Evolutionary conservation across 2,329 filamentous ascomycete genomes (phyloP).

Genomic region (Dichotomopilus funicola): DNA sequence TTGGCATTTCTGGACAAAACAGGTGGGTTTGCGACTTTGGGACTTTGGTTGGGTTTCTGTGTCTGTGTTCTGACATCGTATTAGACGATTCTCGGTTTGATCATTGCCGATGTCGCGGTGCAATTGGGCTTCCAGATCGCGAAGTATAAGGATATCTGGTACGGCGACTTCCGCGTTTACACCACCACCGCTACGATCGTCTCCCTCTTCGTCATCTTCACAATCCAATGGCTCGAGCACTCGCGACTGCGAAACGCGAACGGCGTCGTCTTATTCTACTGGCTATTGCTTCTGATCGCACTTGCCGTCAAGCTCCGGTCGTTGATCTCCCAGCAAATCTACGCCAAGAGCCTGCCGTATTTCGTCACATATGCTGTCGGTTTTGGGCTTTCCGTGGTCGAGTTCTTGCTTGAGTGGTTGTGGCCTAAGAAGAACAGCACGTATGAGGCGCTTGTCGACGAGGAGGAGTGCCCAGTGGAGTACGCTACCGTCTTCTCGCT

Average conservation of each 20-base stretch:
- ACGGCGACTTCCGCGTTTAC: slow-evolving; percentile 79
- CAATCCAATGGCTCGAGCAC: slow-evolving; percentile 82
- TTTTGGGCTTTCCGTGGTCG: slow-evolving; percentile 60
- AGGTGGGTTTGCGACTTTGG: slow-evolving; percentile 50
- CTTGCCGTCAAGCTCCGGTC: slow-evolving; percentile 80
- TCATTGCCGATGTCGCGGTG: slow-evolving; percentile 61
- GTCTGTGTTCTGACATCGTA: background rate
- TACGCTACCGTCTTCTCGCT: slow-evolving; percentile 92
- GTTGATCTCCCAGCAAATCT: slow-evolving; percentile 69
- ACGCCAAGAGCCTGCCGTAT: slow-evolving; percentile 60
- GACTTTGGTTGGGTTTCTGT: background rate
- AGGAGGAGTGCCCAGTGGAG: slow-evolving; percentile 67
- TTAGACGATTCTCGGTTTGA: slow-evolving; percentile 54
- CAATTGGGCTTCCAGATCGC: slow-evolving; percentile 73
- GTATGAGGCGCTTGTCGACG: slow-evolving; percentile 52
- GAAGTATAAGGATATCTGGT: slow-evolving; percentile 63
- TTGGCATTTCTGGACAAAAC: slow-evolving; percentile 88
- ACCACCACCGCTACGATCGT: slow-evolving; percentile 65
- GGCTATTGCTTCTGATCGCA: slow-evolving; percentile 76
- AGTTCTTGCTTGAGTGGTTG: slow-evolving; percentile 78
- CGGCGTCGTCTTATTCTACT: slow-evolving; percentile 84
- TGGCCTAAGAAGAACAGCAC: slow-evolving; percentile 68
- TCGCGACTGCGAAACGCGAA: slow-evolving; percentile 77
- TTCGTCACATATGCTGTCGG: slow-evolving; percentile 71
- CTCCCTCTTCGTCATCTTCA: slow-evolving; percentile 68